Evolutionary conservation across 139 green algal genomes (phyloP).

Genomic region (Chlorella sp.): DNA sequence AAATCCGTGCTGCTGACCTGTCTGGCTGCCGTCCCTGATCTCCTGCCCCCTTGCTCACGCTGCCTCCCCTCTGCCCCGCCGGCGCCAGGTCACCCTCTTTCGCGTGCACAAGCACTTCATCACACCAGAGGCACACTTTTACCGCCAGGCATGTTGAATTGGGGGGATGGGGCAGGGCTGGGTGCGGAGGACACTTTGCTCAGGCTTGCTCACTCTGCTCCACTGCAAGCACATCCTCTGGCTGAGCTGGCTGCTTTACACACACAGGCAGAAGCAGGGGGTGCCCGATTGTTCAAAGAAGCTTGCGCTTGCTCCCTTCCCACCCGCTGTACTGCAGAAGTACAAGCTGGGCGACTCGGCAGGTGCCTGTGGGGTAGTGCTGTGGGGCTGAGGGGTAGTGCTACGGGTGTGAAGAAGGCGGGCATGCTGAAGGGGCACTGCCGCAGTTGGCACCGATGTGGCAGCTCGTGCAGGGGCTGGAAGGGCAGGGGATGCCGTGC

Average conservation of each 20-base stretch:
- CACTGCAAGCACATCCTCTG: no score
- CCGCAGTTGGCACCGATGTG: neutral
- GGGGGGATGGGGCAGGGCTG: no score
- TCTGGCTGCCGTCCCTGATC: neutral
- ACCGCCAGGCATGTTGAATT: constrained; percentile 5
- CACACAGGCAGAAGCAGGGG: no score
- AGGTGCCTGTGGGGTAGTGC: neutral
- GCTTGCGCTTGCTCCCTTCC: no score
- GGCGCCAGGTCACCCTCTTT: constrained; percentile 62
- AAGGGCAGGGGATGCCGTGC: neutral
- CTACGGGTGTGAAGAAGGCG: neutral
- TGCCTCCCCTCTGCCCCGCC: neutral
- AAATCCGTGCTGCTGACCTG: no score
- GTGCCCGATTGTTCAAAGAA: no score
- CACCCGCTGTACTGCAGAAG: neutral
- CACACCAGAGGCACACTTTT: constrained; percentile 44
- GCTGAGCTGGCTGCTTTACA: no score
- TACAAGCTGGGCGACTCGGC: constrained; percentile 48
- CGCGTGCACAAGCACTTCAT: constrained; percentile 65
- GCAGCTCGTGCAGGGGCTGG: neutral
- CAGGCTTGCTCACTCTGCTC: no score
- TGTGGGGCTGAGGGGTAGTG: neutral
- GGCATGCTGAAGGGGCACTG: no score
- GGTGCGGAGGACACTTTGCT: no score
- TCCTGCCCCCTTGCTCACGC: neutral